Percentiles rank a stretch among this genome's conserved stretches.
Conservation (phyloP, 768 basidiomycete species). For the Lanmaoa rubissima region DNA sequence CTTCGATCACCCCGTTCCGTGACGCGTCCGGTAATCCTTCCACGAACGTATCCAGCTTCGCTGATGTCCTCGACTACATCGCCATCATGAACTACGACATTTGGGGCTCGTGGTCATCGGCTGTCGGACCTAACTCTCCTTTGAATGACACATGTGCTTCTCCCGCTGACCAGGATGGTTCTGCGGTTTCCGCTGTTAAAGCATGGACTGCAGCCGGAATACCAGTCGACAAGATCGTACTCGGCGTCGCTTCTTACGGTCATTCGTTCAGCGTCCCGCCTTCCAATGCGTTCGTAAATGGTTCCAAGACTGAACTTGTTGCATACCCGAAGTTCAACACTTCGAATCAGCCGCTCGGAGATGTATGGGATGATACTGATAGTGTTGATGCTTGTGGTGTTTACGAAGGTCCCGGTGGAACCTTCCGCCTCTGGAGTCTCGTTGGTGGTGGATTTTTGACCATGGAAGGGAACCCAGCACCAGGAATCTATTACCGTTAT, state of each 20-base stretch:
- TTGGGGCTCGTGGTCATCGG: constrained; percentile 48
- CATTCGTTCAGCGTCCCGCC: constrained; percentile 59
- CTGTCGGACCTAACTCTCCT: constrained; percentile 80
- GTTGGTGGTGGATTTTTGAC: constrained; percentile 55
- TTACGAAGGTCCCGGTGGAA: constrained; percentile 45
- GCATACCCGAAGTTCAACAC: constrained; percentile 51
- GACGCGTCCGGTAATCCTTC: constrained; percentile 59
- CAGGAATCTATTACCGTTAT: constrained; percentile 53
- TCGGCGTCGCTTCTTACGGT: constrained; percentile 82
- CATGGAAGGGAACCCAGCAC: constrained; percentile 23
- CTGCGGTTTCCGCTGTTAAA: constrained; percentile 67
- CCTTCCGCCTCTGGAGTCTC: constrained; percentile 62
- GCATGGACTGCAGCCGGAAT: constrained; percentile 79
- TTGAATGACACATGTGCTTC: constrained; percentile 73
- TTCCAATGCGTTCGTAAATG: constrained; percentile 35
- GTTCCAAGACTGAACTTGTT: constrained; percentile 37
- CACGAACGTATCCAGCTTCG: constrained; percentile 69
- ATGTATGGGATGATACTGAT: constrained; percentile 50
- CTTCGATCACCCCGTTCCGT: constrained; percentile 61
- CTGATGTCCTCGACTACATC: constrained; percentile 64
- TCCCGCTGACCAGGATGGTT: constrained; percentile 60
- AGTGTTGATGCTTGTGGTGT: constrained; percentile 56
- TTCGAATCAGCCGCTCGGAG: constrained; percentile 47
- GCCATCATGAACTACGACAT: constrained; percentile 67
- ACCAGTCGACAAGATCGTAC: constrained; percentile 63